These are phyloP conservation scores for Sporodiniella umbellata DNA, from an alignment of 371 early-diverging fungal genomes.

Conservation along the genomic window DNA sequence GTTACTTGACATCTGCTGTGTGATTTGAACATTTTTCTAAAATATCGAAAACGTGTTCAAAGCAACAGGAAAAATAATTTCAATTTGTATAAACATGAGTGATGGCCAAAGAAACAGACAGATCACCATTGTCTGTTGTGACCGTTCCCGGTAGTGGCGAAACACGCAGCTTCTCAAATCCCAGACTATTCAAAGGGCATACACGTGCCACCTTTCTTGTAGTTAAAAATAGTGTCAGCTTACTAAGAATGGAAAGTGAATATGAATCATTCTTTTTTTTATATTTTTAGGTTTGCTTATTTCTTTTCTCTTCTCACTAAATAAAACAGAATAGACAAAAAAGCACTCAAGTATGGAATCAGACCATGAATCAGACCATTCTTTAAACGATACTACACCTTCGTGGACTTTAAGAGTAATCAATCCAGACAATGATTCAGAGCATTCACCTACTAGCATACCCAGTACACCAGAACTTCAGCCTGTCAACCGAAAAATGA, in stretches of 20 bases:
- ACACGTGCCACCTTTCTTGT: too few relatives aligned
- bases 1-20: too few relatives aligned
- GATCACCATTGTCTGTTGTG: too few relatives aligned
- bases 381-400: constrained; percentile 1
- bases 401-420: constrained; percentile 16
- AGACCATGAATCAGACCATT: constrained; percentile 11
- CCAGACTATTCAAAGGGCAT: too few relatives aligned
- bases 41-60: too few relatives aligned
- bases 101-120: too few relatives aligned
- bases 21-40: too few relatives aligned
- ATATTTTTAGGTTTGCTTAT: constrained; percentile 1
- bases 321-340: too few relatives aligned
- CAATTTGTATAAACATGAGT: too few relatives aligned
- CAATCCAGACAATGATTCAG: constrained; percentile 20
- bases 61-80: too few relatives aligned
- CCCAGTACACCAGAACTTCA: constrained; percentile 12
- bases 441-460: constrained; percentile 6
- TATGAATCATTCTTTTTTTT: background rate
- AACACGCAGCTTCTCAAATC: too few relatives aligned
- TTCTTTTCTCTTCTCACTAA: background rate
- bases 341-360: constrained; percentile 13
- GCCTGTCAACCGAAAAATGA: constrained; percentile 8
- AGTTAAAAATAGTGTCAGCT: background rate
- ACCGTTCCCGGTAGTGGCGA: too few relatives aligned
- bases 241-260: background rate